Conservation (phyloP, 1,139 yeast genomes). For the Debaryomyces coudertii region DNA sequence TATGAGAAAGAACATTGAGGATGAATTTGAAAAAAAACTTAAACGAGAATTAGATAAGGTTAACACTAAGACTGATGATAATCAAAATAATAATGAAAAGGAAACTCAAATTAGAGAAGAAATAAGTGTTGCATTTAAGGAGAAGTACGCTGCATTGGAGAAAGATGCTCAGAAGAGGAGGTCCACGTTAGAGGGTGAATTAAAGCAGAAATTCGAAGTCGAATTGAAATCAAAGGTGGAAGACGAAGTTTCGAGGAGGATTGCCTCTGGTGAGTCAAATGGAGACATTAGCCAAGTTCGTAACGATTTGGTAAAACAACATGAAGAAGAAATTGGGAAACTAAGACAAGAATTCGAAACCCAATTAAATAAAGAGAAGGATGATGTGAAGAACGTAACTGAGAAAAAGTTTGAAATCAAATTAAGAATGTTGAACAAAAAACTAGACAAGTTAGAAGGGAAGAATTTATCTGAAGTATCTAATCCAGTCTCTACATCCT, state of each 20-base stretch:
- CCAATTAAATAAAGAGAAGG: constrained; percentile 37
- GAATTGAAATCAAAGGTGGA: constrained; percentile 16
- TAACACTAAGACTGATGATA: not conserved
- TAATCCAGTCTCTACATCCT: constrained; percentile 1
- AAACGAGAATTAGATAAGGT: constrained; percentile 20
- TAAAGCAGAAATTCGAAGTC: constrained; percentile 21
- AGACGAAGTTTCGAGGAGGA: constrained; percentile 10
- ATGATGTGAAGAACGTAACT: constrained; percentile 32
- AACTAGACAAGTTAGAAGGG: constrained; percentile 39
- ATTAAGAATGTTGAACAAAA: constrained; percentile 47
- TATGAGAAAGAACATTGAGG: constrained; percentile 16
- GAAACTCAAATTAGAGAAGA: constrained; percentile 16
- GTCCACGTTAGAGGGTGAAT: constrained; percentile 24
- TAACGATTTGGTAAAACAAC: constrained; percentile 18
- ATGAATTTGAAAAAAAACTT: constrained; percentile 17
- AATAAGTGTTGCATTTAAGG: constrained; percentile 19
- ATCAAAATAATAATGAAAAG: constrained; percentile 4
- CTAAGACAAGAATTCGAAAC: constrained; percentile 33
- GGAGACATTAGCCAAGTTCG: constrained; percentile 9
- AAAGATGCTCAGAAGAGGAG: constrained; percentile 23
- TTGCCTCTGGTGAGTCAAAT: constrained; percentile 11
- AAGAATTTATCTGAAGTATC: constrained; percentile 14
- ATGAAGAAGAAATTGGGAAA: constrained; percentile 26
- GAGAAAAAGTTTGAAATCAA: constrained; percentile 47
- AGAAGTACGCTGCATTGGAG: constrained; percentile 24